Base-by-base conservation (phyloP, 371 early-diverging fungal genomes). In the Lichtheimia corymbifera region DNA sequence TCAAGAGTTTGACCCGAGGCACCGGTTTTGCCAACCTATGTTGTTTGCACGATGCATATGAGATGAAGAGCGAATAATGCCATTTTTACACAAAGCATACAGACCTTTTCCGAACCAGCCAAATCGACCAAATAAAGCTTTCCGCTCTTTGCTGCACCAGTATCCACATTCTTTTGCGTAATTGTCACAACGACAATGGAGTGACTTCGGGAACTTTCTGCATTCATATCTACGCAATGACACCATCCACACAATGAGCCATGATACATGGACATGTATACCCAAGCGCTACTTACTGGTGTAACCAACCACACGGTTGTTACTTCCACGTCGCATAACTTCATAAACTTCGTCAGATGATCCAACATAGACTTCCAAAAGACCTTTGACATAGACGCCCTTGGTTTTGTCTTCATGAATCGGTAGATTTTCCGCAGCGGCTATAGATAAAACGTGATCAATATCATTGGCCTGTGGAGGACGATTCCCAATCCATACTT, bases 1-100 rank as follows among this genome's bases (percentile, higher is more conserved):
- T 99, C 97, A 35, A 99, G 81, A 5, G 98, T 94, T 68, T 96
- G 95, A 25, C 99, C 98, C 3, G 96, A 93, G 2, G 99, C 99
- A 63, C 97, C 97, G 20, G 99, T 99, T 77, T 97, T 95, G 50
- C 94, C 93, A 28, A 96, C 89, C 77, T 69, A 58, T 41, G 25
- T 22, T 15, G 11, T 44, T 25, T 45, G 15, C 2, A 52, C 27
- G 4, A 53, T 30, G 53, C 6, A 47, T 47, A 22, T 18, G 9
- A 47, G 47, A 47, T 13, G 6, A 22, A n/a, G 22, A 22, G 47
- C 5, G 17, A 15, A 17, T 40, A 53, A 53, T 20, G 47, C 11
- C 35, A 9, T 6, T 28, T 35, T 35, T 35, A 9, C 2, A 35
- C 9, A 35, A 11, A 22, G 4, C 12, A 22, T 15, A 27, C n/a